Evolutionary conservation across 352 stramenopile genomes (phyloP), one percentile per base, ranked within the genome.

Genomic region (Globisporangium polare): DNA sequence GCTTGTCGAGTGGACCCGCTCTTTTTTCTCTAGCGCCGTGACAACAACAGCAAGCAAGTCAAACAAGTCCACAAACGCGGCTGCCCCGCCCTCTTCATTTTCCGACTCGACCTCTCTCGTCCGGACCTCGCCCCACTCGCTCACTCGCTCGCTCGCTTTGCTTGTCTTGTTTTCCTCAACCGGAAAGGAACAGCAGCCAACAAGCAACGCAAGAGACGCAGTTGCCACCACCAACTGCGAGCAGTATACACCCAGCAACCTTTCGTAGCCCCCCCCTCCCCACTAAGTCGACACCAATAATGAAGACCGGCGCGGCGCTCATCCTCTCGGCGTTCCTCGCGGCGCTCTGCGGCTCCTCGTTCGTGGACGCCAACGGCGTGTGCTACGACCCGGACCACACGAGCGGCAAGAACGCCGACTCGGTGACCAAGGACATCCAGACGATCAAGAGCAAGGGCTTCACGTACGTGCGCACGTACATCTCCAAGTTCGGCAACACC

Each of bases 361-460:
- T 62, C 46, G 77, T 76, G 41, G 66, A 86, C 59, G 80, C 80
- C 50, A 83, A 86, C 45, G 80, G 80, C 39, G 80, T 89, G 41
- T 89, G 80, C 72, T 89, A 81, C 60, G 80, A 90, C 70, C 78
- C 80, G 10, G 68, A 83, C 66, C 80, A 88, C 71, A 57, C 51
- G 4, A n/a, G 35, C n/a, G 52, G 53, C 65, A 86, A 77, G 66
- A 77, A 60, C 41, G 71, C 54, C 2, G 64, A 54, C 15, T 71
- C 67, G 18, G 71, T 86, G 7, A 43, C 67, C 35, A 50, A 60
- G 20, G 80, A 90, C 58, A 81, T 90, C 68, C 31, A 67, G 22
- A 63, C 65, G 41, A 86, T 90, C 64, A 72, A 77, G 56, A 51
- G 55, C 50, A 68, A 72, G 50, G 77, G 78, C 62, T 90, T 89